phyloP scores from a whole-genome alignment of 345 rosid genomes.

The Hevea brasiliensis region DNA sequence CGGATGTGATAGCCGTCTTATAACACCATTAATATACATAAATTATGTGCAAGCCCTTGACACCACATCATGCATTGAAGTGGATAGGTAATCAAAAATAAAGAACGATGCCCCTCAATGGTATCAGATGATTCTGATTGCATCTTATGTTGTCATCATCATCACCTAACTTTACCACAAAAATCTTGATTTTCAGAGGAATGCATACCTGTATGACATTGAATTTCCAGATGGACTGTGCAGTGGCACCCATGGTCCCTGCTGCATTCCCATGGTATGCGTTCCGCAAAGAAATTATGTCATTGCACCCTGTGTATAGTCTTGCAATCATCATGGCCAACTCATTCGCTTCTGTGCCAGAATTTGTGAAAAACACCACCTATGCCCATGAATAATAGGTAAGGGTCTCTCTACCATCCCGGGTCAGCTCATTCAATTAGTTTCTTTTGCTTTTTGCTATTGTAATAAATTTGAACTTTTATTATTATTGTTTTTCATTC shows the following conservation, averaged over 20 bases:
- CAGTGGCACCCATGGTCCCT: slow-evolving; percentile 94
- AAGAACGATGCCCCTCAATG: background rate
- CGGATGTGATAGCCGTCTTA: too few species aligned
- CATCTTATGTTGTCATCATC: background rate
- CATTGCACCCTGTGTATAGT: slow-evolving; percentile 82
- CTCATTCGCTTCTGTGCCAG: slow-evolving; percentile 98
- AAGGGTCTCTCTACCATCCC: background rate
- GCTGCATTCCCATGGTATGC: slow-evolving; percentile 94
- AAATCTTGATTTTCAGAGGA: too few species aligned
- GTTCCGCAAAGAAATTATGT: slow-evolving; percentile 79
- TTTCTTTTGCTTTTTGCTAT: too few species aligned
- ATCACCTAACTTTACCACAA: background rate
- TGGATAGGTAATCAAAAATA: background rate
- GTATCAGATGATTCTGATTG: background rate
- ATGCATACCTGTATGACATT: slow-evolving; percentile 88
- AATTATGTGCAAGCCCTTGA: background rate
- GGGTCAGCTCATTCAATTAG: too few species aligned
- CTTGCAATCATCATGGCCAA: slow-evolving; percentile 93
- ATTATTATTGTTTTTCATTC: too few species aligned
- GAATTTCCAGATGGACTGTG: slow-evolving; percentile 76
- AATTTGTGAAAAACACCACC: slow-evolving; percentile 95
- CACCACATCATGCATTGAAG: background rate
- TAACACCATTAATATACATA: background rate
- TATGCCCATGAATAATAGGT: slow-evolving; percentile 19
- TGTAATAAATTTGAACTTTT: too few species aligned